Evolutionary conservation across 1,139 yeast species (phyloP).

Genomic region (Suhomyces taliae): DNA sequence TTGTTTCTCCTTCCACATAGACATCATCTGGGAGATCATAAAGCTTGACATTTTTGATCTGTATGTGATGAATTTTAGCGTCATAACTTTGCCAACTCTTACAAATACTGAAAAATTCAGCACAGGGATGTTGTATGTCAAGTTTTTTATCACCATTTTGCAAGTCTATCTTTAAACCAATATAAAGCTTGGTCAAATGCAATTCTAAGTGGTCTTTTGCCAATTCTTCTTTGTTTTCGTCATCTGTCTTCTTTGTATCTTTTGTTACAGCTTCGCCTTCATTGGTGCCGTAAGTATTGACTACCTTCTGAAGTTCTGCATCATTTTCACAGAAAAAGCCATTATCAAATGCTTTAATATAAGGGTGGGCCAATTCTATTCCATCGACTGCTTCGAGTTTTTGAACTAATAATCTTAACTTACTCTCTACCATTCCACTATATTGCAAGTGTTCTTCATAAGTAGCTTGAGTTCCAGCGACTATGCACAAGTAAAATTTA

Average conservation of each 20-base stretch:
- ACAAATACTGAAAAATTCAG: slow-evolving; percentile 81
- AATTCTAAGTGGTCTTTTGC: slow-evolving; percentile 39
- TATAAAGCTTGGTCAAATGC: slow-evolving; percentile 72
- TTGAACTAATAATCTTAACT: slow-evolving; percentile 73
- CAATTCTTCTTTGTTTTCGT: slow-evolving; percentile 14
- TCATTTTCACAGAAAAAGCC: slow-evolving; percentile 50
- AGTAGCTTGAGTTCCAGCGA: slow-evolving; percentile 70
- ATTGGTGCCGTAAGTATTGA: slow-evolving; percentile 55
- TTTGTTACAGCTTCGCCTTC: slow-evolving; percentile 38
- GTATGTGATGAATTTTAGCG: slow-evolving; percentile 57
- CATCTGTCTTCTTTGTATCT: slow-evolving; percentile 8
- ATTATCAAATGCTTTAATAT: slow-evolving; percentile 70
- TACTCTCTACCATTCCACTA: slow-evolving; percentile 93
- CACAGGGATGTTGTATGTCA: slow-evolving; percentile 89
- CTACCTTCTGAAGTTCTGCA: slow-evolving; percentile 53
- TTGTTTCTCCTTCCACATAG: slow-evolving; percentile 71
- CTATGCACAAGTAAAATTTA: slow-evolving; percentile 81
- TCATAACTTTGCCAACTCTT: slow-evolving; percentile 69
- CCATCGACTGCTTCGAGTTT: slow-evolving; percentile 79
- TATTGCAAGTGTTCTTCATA: slow-evolving; percentile 84
- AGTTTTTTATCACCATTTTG: slow-evolving; percentile 56
- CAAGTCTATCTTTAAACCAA: slow-evolving; percentile 72
- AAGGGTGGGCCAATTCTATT: slow-evolving; percentile 85
- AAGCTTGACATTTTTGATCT: slow-evolving; percentile 74
- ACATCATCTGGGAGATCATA: slow-evolving; percentile 85